Base-by-base conservation (phyloP, 768 basidiomycete genomes). In the button mushroom (Agaricus bisporus) region DNA sequence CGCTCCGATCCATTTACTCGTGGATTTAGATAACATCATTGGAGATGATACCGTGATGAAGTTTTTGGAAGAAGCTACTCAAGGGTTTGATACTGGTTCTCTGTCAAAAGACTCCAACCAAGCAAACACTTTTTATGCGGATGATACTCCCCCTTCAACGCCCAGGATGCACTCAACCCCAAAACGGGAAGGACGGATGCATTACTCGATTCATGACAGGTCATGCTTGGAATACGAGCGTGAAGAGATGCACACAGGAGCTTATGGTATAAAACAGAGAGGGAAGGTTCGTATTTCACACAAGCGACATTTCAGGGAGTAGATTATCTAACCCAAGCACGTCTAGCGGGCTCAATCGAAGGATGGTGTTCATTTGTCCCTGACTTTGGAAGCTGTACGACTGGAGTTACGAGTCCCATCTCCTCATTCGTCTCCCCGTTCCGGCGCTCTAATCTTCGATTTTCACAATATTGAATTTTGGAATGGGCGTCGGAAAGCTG, bases 1-100 rank as follows among this genome's bases (percentile, higher is more conserved):
- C 7, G 70, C 72, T 9, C 86, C 92, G 9, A 60, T 95, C 9
- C 91, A 93, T 61, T 39, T 88, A n/a, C 90, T 91, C 61, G 48
- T 89, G 25, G 91, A 95, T 64, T 69, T 91, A 43, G 76, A 68
- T 32, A 64, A 71, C 51, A 58, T 74, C 17, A 58, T 80, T 47
- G 62, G 71, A 55, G 59, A 69, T 59, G 61, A 66, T 48, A 71
- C 65, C 55, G 68, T 74, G 42, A 61, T 80, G 32, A 61, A 66
- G 0, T 87, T 86, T 57, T 37, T 86, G 41, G 71, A 80, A 8
- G 75, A 78, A 50, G 55, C 65, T n/a, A 35, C 36, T 22, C 22
- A 47, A 12, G 29, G 28, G 7, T 4, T 48, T 9, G 20, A 9
- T 25, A 14, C 15, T 3, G 29, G 12, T 20, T 25, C 20, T 11